Conservation (phyloP, 768 basidiomycete species). For the Mycena belliarum region DNA sequence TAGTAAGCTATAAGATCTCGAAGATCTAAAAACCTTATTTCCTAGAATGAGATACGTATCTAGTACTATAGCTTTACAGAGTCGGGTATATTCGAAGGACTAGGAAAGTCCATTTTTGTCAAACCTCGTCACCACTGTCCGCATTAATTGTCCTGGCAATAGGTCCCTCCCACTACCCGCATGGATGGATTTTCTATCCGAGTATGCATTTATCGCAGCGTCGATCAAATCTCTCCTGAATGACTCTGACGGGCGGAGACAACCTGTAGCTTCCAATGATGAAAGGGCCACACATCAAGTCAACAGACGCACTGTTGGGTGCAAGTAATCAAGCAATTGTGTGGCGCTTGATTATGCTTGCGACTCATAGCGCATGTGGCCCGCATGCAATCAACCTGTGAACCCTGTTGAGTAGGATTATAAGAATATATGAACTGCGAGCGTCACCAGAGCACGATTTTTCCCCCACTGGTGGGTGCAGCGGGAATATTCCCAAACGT, state of each 20-base stretch:
- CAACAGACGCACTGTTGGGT: conserved; percentile 33
- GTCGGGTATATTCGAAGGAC: not conserved
- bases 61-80: not conserved
- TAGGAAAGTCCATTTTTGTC: not conserved
- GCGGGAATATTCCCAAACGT: conserved; percentile 9
- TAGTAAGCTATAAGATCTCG: not conserved
- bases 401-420: not conserved
- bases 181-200: not conserved
- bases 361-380: conserved; percentile 41
- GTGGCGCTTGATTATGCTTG: conserved; percentile 31
- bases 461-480: conserved; percentile 19
- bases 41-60: not conserved
- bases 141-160: no score
- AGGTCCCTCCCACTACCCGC: not conserved
- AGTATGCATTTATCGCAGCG: conserved; percentile 20
- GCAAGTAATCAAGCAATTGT: conserved; percentile 41
- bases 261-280: not conserved
- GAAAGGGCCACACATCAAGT: not conserved
- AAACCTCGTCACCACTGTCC: not conserved
- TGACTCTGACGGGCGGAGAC: conserved; percentile 9
- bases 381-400: conserved; percentile 51
- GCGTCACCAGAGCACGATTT: conserved; percentile 23
- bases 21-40: not conserved
- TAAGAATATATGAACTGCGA: not conserved
- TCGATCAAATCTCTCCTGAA: conserved; percentile 9